A percentile compares a stretch with the other conserved stretches of the same genome.
These are phyloP conservation scores for Pleurotus pulmonarius DNA, from an alignment of 768 basidiomycete species.

Conservation along the genomic window DNA sequence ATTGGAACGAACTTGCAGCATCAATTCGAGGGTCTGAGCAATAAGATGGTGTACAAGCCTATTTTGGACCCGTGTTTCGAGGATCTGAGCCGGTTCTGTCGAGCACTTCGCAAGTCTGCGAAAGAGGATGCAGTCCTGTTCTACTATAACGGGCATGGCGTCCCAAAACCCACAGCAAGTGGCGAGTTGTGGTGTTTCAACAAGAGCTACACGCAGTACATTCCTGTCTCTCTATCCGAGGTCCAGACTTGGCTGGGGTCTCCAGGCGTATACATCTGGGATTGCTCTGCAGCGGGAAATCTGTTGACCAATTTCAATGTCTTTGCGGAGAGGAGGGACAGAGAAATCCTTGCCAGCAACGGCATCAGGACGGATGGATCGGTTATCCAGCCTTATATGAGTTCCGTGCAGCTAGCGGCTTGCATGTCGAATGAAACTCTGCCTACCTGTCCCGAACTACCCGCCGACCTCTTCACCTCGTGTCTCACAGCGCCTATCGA, in stretches of 20 bases:
- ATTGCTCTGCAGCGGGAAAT: constrained; percentile 96
- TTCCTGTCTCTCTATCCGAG: constrained; percentile 92
- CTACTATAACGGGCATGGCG: constrained; percentile 98
- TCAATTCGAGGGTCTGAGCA: constrained; percentile 93
- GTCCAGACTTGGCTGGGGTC: constrained; percentile 92
- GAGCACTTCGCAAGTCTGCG: constrained; percentile 78
- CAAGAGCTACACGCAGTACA: constrained; percentile 95
- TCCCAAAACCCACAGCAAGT: constrained; percentile 92
- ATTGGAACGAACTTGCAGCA: constrained; percentile 91
- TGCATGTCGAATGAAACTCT: constrained; percentile 89
- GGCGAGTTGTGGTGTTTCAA: constrained; percentile 99
- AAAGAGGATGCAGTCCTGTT: constrained; percentile 93
- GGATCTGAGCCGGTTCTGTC: constrained; percentile 85
- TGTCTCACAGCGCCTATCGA: constrained; percentile 98
- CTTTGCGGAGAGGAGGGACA: constrained; percentile 72
- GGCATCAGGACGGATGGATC: constrained; percentile 58
- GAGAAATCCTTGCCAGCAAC: constrained; percentile 54
- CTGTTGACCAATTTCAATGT: constrained; percentile 85
- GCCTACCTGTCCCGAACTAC: constrained; percentile 93
- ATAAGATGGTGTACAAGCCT: constrained; percentile 92
- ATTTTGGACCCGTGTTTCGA: constrained; percentile 94
- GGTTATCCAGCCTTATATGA: constrained; percentile 59
- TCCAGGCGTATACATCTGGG: constrained; percentile 98
- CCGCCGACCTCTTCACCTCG: constrained; percentile 96
- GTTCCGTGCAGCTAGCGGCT: constrained; percentile 92